Evolutionary conservation across 371 early-diverging fungal species (phyloP).

Genomic region (Actinomortierella ambigua): DNA sequence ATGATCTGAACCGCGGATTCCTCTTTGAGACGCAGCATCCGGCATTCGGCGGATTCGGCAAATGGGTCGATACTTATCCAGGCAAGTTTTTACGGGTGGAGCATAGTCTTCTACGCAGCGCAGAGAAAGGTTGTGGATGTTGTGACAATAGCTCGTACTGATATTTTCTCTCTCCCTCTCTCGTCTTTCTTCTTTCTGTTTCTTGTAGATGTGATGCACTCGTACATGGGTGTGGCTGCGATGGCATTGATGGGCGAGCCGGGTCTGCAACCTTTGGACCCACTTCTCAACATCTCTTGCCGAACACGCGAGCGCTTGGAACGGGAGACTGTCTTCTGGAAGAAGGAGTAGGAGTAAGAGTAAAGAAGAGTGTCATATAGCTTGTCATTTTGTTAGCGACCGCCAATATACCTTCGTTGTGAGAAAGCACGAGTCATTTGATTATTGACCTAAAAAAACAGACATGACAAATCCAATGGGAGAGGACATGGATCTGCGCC

Average conservation of each 20-base stretch:
- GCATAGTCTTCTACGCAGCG: too few relatives aligned
- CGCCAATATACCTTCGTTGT: too few relatives aligned
- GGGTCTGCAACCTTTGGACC: constrained; percentile 54
- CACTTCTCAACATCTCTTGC: constrained; percentile 62
- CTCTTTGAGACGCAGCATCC: constrained; percentile 61
- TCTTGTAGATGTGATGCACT: constrained; percentile 78
- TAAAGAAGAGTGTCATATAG: too few relatives aligned
- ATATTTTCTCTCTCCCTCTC: neutral
- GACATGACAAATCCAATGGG: too few relatives aligned
- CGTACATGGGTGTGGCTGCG: constrained; percentile 87
- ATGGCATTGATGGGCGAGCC: constrained; percentile 66
- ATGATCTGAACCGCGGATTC: constrained; percentile 58
- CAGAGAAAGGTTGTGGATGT: too few relatives aligned
- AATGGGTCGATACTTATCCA: constrained; percentile 66
- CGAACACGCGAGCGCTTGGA: constrained; percentile 39
- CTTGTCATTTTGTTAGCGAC: too few relatives aligned
- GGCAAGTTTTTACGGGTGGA: constrained; percentile 50
- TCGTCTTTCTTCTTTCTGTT: neutral
- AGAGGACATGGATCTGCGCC: too few relatives aligned
- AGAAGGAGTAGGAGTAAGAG: constrained; percentile 2
- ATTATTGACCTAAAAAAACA: too few relatives aligned
- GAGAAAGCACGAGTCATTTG: too few relatives aligned
- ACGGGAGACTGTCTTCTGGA: constrained; percentile 39
- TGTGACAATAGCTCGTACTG: too few relatives aligned
- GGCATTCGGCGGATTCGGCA: constrained; percentile 80